A percentile compares a stretch with the other conserved stretches of the same genome.
Conservation (phyloP, 176 grass and related monocot species). For the Avena eriantha region DNA sequence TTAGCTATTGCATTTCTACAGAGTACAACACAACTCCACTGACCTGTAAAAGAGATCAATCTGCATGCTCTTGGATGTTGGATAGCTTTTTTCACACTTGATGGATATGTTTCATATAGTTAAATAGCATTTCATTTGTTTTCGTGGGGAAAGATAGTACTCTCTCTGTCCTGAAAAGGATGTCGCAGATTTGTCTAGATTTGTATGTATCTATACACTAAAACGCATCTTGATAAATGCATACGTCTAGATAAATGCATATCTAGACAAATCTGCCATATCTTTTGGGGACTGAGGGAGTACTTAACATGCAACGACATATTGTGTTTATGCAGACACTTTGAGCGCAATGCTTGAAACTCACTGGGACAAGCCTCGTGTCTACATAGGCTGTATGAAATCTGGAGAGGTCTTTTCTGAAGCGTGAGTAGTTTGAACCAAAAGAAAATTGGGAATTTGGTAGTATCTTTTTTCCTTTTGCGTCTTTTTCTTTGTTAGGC, state of each 20-base stretch:
- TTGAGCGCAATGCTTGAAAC: constrained; percentile 80
- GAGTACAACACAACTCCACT: neutral
- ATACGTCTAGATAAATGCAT: no score
- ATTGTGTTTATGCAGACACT: constrained; percentile 72
- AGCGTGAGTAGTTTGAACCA: constrained; percentile 70
- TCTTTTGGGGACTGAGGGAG: neutral
- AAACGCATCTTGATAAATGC: no score
- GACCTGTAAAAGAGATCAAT: constrained; percentile 24
- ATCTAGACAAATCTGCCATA: no score
- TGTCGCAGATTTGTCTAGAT: no score
- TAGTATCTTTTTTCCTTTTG: constrained; percentile 12
- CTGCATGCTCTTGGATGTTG: constrained; percentile 2
- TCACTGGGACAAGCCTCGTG: constrained; percentile 85
- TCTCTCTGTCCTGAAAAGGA: neutral
- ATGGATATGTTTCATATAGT: constrained; percentile 29
- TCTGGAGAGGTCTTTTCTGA: constrained; percentile 99
- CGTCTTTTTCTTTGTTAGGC: constrained; percentile 28
- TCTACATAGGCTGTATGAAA: constrained; percentile 99
- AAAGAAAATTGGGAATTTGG: constrained; percentile 32
- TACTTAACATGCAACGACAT: constrained; percentile 31
- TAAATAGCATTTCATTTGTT: neutral
- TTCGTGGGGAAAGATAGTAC: neutral
- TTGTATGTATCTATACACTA: no score
- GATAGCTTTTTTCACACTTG: constrained; percentile 19
- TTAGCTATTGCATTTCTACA: constrained; percentile 35